phyloP scores from a whole-genome alignment of 2,329 filamentous ascomycete species.

The Hymenoscyphus fructigenus region DNA sequence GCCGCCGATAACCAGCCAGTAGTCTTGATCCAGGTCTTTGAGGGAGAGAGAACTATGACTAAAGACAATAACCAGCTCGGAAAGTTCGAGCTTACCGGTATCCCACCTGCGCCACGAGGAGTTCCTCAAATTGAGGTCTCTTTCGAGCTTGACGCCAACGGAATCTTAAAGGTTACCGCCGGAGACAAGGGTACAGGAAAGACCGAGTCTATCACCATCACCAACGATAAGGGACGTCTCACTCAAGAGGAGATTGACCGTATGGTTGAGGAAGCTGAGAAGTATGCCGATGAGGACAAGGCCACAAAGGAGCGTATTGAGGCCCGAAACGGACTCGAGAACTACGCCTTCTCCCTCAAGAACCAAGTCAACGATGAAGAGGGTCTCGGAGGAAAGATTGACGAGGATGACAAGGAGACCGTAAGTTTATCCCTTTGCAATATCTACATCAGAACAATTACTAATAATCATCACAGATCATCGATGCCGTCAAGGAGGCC shows the following conservation, averaged over 20 bases:
- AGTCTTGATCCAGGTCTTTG: constrained; percentile 91
- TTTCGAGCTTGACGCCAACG: constrained; percentile 97
- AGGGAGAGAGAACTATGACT: constrained; percentile 90
- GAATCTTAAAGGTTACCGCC: constrained; percentile 94
- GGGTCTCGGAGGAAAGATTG: constrained; percentile 96
- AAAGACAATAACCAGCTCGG: constrained; percentile 97
- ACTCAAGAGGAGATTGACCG: constrained; percentile 97
- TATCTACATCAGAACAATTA: neutral
- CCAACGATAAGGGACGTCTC: constrained; percentile 98
- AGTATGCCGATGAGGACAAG: constrained; percentile 99
- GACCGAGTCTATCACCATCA: constrained; percentile 96
- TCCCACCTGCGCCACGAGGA: constrained; percentile 91
- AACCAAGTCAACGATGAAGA: constrained; percentile 98
- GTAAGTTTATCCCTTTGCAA: constrained; percentile 48
- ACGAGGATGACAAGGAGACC: constrained; percentile 97
- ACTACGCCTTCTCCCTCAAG: constrained; percentile 98
- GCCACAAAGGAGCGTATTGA: constrained; percentile 95
- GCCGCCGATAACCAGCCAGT: constrained; percentile 96
- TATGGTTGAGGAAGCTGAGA: constrained; percentile 98
- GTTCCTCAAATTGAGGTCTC: constrained; percentile 98
- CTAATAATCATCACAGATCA: constrained; percentile 56
- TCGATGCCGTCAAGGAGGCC: constrained; percentile 95
- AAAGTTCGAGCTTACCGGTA: constrained; percentile 97
- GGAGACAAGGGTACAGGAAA: constrained; percentile 98
- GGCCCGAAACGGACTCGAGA: constrained; percentile 94